Evolutionary conservation across 805 yeast species (phyloP).

Genomic region (Kodamaea restingae): DNA sequence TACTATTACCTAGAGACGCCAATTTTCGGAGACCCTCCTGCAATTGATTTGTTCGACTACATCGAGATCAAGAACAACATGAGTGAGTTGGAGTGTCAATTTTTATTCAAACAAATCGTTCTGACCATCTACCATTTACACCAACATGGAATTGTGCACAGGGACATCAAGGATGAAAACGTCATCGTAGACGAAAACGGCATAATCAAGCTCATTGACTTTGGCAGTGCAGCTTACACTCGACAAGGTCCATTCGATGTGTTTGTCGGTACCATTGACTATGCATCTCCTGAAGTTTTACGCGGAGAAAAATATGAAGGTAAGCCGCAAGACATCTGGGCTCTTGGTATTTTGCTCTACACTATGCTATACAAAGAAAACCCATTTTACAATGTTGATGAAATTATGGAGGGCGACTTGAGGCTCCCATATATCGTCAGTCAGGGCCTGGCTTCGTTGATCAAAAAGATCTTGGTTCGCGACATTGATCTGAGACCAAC

Average conservation of each 20-base stretch:
- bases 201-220: conserved; percentile 81
- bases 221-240: conserved; percentile 91
- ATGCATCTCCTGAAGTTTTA: conserved; percentile 95
- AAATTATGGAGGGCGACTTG: conserved; percentile 86
- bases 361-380: conserved; percentile 90
- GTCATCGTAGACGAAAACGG: conserved; percentile 83
- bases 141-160: conserved; percentile 79
- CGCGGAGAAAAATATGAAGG: conserved; percentile 88
- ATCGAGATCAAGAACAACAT: conserved; percentile 82
- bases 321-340: conserved; percentile 96
- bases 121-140: conserved; percentile 81
- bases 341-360: conserved; percentile 84
- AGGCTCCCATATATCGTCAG: conserved; percentile 66
- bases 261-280: conserved; percentile 95
- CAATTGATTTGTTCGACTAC: conserved; percentile 86
- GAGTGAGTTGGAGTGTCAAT: conserved; percentile 73
- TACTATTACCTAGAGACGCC: conserved; percentile 91
- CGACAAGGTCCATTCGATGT: conserved; percentile 94
- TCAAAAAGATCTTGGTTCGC: conserved; percentile 63
- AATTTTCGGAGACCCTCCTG: conserved; percentile 85
- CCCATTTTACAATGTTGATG: conserved; percentile 94
- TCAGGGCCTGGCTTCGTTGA: conserved; percentile 56
- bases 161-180: conserved; percentile 95
- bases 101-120: conserved; percentile 74
- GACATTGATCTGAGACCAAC: conserved; percentile 66